A percentile compares a stretch with the other conserved stretches of the same genome.
Evolutionary conservation across 345 rosid species (phyloP).

Genomic region (Viola odorata): DNA sequence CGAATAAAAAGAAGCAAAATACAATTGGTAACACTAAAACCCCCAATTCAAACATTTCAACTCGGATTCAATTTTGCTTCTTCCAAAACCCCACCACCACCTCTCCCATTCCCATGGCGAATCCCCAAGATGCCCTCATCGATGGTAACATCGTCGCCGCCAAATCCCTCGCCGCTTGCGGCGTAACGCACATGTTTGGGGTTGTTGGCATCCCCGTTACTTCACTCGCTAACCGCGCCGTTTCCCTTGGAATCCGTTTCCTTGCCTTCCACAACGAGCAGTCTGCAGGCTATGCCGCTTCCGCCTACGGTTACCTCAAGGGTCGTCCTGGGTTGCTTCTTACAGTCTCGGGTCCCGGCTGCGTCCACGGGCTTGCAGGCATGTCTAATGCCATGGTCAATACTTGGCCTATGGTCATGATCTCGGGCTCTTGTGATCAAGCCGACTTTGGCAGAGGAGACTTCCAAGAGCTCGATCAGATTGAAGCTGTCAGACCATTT

Average conservation of each 20-base stretch:
- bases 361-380: conserved; percentile 95
- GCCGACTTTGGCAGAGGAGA: conserved; percentile 75
- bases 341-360: conserved; percentile 94
- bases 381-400: conserved; percentile 86
- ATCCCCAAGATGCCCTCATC: conserved; percentile 12
- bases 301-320: conserved; percentile 88
- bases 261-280: conserved; percentile 97
- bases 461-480: conserved; percentile 92
- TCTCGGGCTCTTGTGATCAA: conserved; percentile 95
- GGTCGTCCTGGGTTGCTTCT: conserved; percentile 79
- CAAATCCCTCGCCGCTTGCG: conserved; percentile 57
- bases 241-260: conserved; percentile 76
- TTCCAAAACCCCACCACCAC: no score
- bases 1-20: no score
- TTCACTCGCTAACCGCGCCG: conserved; percentile 75
- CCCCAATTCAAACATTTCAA: no score
- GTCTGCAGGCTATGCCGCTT: conserved; percentile 97
- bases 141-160: conserved; percentile 78
- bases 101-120: no score
- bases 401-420: conserved; percentile 85
- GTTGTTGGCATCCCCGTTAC: conserved; percentile 98
- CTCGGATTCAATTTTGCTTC: no score
- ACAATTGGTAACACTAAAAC: no score
- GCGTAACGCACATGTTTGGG: conserved; percentile 90
- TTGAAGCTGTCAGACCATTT: conserved; percentile 76